Evolutionary conservation across 257 asterid genomes (phyloP).

Genomic region (Coffea canephora): DNA sequence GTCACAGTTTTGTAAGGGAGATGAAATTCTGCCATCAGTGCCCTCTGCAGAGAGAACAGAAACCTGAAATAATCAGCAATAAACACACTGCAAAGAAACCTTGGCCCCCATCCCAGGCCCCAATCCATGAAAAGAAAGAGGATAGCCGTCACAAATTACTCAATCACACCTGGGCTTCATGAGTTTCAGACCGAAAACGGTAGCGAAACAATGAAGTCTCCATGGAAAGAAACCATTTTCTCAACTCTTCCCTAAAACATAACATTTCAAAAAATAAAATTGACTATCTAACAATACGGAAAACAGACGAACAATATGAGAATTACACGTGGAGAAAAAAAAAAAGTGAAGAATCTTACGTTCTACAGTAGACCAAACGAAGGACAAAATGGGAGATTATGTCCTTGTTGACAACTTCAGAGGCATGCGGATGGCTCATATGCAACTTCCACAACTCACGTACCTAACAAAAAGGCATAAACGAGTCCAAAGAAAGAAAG

Average conservation of each 20-base stretch:
- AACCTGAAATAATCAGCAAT: slow-evolving; percentile 24
- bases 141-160: slow-evolving; percentile 14
- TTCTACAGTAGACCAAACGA: slow-evolving; percentile 93
- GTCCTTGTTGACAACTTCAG: slow-evolving; percentile 69
- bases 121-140: slow-evolving; percentile 14
- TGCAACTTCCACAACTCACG: slow-evolving; percentile 54
- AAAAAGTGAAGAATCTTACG: slow-evolving; percentile 39
- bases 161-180: slow-evolving; percentile 67
- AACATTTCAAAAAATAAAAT: slow-evolving; percentile 6
- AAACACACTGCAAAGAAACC: not conserved
- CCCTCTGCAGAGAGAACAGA: slow-evolving; percentile 45
- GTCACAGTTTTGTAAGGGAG: slow-evolving; percentile 75
- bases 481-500: not conserved
- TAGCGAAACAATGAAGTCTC: slow-evolving; percentile 81
- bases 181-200: slow-evolving; percentile 56
- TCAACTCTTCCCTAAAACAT: slow-evolving; percentile 67
- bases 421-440: slow-evolving; percentile 66
- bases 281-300: slow-evolving; percentile 4
- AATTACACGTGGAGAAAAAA: not conserved
- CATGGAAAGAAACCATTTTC: slow-evolving; percentile 91
- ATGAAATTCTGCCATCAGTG: slow-evolving; percentile 68
- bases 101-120: not conserved
- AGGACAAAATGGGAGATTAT: slow-evolving; percentile 88
- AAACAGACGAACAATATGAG: not conserved
- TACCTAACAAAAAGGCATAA: slow-evolving; percentile 37